Base-by-base conservation (phyloP, 2,329 filamentous ascomycete species). In the Purpureocillium takamizusanense region DNA sequence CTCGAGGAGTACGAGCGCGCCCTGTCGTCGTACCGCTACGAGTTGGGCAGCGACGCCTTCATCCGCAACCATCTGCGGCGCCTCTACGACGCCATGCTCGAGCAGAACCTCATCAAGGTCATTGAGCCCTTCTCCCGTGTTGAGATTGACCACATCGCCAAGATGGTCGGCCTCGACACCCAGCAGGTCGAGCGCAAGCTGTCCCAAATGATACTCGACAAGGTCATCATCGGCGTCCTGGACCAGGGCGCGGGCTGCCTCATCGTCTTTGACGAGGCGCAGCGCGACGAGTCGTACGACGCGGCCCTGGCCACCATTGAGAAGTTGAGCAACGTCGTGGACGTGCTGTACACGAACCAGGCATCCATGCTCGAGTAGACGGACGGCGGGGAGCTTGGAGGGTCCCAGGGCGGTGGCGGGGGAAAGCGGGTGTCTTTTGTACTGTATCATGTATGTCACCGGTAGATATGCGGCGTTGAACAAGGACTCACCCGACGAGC, bases 21-120 rank as follows among this genome's bases (percentile, higher is more conserved):
- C 3, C 75, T 98, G 29, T 85, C 85, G 36, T 75, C 86, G 49
- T 98, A 94, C 70, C 81, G 88, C 48, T 90, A 87, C 64, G 89
- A 97, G 69, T 81, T 98, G 11, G 90, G 89, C 51, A 85, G 85
- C 61, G 92, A 98, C 59, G 77, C 86, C 44, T 98, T 98, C 69
- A 94, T 98, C 63, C 87, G 90, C 46, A 95, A 92, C 65, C 92
- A 98, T 67, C 81, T 98, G 50, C 86, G 89, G 43, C 83, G 88
- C 36, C 74, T 98, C 37, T 98, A 98, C 69, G 92, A 98, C 64
- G 87, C 89, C 60, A 95, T 98, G 88, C 67, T 98, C 57, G 92
- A 98, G 72, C 92, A 98, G 75, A 98, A 98, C 65, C 76, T 98
- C 31, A 94, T 97, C 76, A 97, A 98, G 73, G 92, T 98, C 46